Percentiles rank a stretch among this genome's conserved stretches.
These are phyloP conservation scores for Heliamphora exappendiculata DNA, from an alignment of 148 eudicot species.

Conservation along the genomic window DNA sequence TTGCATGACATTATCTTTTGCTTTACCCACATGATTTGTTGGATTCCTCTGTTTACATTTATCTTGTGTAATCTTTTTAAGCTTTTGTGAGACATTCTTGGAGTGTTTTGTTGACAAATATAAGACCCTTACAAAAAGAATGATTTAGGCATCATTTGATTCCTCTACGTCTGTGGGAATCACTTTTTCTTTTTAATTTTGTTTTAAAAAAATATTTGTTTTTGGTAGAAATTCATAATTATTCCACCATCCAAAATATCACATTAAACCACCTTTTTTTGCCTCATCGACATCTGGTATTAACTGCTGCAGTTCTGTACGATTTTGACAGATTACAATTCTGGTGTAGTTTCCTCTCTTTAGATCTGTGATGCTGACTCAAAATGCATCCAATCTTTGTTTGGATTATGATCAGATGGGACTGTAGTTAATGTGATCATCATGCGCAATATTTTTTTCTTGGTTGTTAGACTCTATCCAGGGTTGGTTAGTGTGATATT, in stretches of 20 bases:
- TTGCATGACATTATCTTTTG: not conserved
- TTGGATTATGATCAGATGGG: not conserved
- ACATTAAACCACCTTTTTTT: not conserved
- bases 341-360: not conserved
- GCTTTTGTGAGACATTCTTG: not conserved
- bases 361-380: not conserved
- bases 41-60: not conserved
- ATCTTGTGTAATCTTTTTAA: not conserved
- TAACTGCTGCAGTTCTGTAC: not conserved
- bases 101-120: not conserved
- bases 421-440: not conserved
- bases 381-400: not conserved
- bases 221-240: too few relatives aligned
- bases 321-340: too few relatives aligned
- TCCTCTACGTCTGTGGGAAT: not conserved
- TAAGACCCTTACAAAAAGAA: not conserved
- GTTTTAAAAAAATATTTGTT: not conserved
- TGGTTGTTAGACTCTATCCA: not conserved
- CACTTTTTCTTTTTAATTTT: not conserved
- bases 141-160: not conserved
- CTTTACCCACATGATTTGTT: too few relatives aligned
- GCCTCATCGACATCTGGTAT: not conserved
- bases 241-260: not conserved
- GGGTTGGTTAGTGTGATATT: too few relatives aligned
- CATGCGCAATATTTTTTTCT: not conserved